phyloP scores from a whole-genome alignment of 108 stramenopile genomes.

The Stephanodiscus minutulus region DNA sequence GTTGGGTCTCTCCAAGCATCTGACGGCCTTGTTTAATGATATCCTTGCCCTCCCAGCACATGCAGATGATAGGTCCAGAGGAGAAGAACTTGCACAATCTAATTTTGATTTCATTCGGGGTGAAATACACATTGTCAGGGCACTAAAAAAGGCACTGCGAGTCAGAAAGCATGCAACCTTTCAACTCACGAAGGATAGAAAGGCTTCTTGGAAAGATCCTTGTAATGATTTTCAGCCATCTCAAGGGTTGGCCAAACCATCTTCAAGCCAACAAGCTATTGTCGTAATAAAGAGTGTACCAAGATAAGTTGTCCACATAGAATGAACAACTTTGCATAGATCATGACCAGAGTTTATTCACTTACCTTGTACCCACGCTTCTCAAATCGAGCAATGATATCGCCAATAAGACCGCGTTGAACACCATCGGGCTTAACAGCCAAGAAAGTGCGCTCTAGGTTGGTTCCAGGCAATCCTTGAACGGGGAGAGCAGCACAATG shows the following conservation, averaged over 20 bases:
- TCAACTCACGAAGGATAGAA: slow-evolving; percentile 73
- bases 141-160: not conserved
- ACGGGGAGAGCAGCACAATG: slow-evolving; percentile 65
- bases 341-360: not conserved
- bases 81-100: slow-evolving; percentile 90
- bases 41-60: slow-evolving; percentile 86
- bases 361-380: slow-evolving; percentile 89
- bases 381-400: slow-evolving; percentile 94
- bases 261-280: slow-evolving; percentile 59
- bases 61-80: slow-evolving; percentile 92
- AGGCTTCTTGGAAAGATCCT: slow-evolving; percentile 86
- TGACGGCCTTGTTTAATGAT: slow-evolving; percentile 85
- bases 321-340: not conserved
- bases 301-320: not conserved
- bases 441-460: slow-evolving; percentile 89
- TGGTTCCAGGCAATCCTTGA: slow-evolving; percentile 72
- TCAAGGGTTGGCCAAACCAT: slow-evolving; percentile 89
- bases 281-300: not conserved
- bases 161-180: not conserved
- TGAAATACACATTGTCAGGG: not conserved
- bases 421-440: slow-evolving; percentile 97
- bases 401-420: slow-evolving; percentile 91
- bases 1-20: slow-evolving; percentile 90
- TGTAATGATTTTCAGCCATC: slow-evolving; percentile 92
- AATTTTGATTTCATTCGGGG: not conserved